Evolutionary conservation across 2,329 filamentous ascomycete genomes (phyloP).

Genomic region (Pseudogymnoascus verrucosus): DNA sequence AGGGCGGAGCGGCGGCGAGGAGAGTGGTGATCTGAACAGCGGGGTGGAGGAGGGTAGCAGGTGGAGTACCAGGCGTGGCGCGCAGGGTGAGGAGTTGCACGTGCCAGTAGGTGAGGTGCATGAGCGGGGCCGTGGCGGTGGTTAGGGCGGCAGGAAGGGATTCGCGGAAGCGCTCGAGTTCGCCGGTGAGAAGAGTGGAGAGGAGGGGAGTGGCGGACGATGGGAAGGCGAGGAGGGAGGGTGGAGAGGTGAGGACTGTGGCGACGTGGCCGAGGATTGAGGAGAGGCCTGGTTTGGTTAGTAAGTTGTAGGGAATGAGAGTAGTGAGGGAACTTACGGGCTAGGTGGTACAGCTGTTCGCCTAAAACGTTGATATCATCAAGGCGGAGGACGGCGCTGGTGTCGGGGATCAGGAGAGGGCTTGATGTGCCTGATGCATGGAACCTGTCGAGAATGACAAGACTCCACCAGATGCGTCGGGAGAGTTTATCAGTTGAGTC

Average conservation of each 20-base stretch:
- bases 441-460: constrained; percentile 66
- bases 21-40: constrained; percentile 52
- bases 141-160: constrained; percentile 44
- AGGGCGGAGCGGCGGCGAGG: constrained; percentile 47
- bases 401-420: constrained; percentile 54
- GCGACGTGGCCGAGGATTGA: constrained; percentile 50
- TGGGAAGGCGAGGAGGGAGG: constrained; percentile 32
- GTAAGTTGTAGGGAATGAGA: background rate
- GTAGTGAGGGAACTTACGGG: constrained; percentile 43
- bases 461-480: constrained; percentile 62
- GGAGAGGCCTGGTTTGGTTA: constrained; percentile 40
- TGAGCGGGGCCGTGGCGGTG: constrained; percentile 45
- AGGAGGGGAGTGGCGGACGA: constrained; percentile 36
- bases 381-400: constrained; percentile 49
- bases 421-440: constrained; percentile 60
- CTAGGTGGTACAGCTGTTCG: constrained; percentile 54
- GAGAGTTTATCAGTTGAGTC: constrained; percentile 56
- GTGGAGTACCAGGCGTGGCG: constrained; percentile 46
- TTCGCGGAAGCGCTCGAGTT: constrained; percentile 59
- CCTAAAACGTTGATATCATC: constrained; percentile 55
- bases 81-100: constrained; percentile 57
- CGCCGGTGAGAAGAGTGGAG: constrained; percentile 44
- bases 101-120: constrained; percentile 65
- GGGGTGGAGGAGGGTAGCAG: constrained; percentile 51
- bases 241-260: constrained; percentile 36